These are phyloP conservation scores for Podospora australis DNA, from an alignment of 495 filamentous ascomycete genomes.

Conservation along the genomic window DNA sequence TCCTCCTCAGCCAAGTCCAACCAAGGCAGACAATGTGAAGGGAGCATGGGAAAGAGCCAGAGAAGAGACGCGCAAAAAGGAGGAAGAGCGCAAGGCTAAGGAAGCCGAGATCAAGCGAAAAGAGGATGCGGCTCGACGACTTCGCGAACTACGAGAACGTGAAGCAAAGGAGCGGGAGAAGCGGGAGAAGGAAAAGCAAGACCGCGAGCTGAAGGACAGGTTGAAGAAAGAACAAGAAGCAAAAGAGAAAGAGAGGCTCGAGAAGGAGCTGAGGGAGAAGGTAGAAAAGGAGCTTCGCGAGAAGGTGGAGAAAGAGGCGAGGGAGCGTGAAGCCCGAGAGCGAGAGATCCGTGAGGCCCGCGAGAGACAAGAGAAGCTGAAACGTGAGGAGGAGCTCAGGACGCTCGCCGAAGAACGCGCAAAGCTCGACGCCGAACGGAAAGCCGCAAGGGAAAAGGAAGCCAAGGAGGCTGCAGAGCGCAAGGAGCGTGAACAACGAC, in stretches of 20 bases:
- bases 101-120: conserved; percentile 43
- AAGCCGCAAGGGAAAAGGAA: conserved; percentile 19
- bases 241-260: conserved; percentile 38
- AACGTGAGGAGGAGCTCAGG: conserved; percentile 4
- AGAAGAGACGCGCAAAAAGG: conserved; percentile 58
- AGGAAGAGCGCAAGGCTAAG: conserved; percentile 53
- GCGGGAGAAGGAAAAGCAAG: conserved; percentile 46
- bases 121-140: conserved; percentile 44
- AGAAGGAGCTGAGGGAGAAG: conserved; percentile 42
- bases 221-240: conserved; percentile 32
- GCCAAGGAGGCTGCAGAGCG: conserved; percentile 32
- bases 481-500: conserved; percentile 34
- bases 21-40: conserved; percentile 29
- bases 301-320: conserved; percentile 28
- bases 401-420: conserved; percentile 10
- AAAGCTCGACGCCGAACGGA: conserved; percentile 5
- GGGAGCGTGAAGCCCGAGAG: conserved; percentile 33
- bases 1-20: conserved; percentile 20
- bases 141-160: conserved; percentile 52
- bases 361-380: conserved; percentile 14
- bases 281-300: conserved; percentile 30
- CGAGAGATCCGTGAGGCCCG: conserved; percentile 25
- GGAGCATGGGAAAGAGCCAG: conserved; percentile 63
- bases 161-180: conserved; percentile 52
- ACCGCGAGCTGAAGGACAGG: conserved; percentile 31